Conservation (phyloP, 75 land plant genomes). For the Selaginella moellendorffii region DNA sequence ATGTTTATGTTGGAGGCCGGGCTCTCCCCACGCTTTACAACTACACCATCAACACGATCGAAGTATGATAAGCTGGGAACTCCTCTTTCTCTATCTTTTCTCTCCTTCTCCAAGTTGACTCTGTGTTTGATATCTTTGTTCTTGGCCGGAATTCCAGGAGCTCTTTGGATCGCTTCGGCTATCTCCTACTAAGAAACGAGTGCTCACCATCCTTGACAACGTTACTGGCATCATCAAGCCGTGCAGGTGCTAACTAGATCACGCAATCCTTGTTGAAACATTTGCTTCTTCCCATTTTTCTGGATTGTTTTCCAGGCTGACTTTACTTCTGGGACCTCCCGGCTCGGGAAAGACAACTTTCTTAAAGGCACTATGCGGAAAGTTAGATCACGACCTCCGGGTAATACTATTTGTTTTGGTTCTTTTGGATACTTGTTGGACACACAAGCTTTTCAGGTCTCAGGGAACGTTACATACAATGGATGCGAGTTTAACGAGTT, state of each 20-base stretch:
- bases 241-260: conserved; percentile 30
- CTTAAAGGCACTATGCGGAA: conserved; percentile 28
- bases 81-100: neutral
- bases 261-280: neutral
- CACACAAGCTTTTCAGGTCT: conserved; percentile 13
- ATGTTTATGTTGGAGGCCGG: conserved; percentile 55
- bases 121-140: too few species aligned
- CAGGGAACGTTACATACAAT: conserved; percentile 43
- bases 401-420: conserved; percentile 3
- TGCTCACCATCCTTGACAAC: conserved; percentile 34
- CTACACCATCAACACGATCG: conserved; percentile 40
- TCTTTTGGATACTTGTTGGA: neutral
- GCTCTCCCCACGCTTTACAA: conserved; percentile 72
- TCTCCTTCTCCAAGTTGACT: too few species aligned
- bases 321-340: conserved; percentile 36
- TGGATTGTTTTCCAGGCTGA: conserved; percentile 16
- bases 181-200: conserved; percentile 28
- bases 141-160: neutral
- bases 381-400: conserved; percentile 23
- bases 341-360: conserved; percentile 34
- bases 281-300: neutral
- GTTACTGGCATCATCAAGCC: conserved; percentile 50
- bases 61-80: conserved; percentile 23
- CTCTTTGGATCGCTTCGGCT: neutral
- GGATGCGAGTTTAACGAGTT: conserved; percentile 38